These are phyloP conservation scores for Hypoxylon sp. DNA, from an alignment of 2,329 filamentous ascomycete genomes.

Conservation along the genomic window DNA sequence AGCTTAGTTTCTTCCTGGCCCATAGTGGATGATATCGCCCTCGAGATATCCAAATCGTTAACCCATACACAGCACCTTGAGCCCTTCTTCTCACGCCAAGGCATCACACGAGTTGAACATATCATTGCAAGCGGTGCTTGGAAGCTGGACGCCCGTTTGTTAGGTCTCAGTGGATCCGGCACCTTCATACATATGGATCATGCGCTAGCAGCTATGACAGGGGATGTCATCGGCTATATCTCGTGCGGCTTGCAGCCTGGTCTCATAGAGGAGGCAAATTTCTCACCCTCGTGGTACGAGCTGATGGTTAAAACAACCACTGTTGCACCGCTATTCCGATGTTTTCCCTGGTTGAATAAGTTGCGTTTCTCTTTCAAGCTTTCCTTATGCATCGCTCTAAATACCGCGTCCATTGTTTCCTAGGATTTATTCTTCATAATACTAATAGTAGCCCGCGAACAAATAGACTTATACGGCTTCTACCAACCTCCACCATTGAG, in stretches of 20 bases:
- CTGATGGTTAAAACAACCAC: background rate
- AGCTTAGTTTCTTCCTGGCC: too few species aligned
- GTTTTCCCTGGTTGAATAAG: conserved; percentile 1
- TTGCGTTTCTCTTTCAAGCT: background rate
- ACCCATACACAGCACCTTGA: too few species aligned
- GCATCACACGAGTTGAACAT: conserved; percentile 3
- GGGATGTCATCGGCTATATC: conserved; percentile 12
- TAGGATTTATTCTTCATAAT: too few species aligned
- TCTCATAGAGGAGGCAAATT: conserved; percentile 6
- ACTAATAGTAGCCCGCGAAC: too few species aligned
- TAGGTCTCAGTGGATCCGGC: background rate
- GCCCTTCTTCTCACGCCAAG: conserved; percentile 19
- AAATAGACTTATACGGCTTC: too few species aligned
- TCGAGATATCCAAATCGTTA: too few species aligned
- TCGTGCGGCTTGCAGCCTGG: conserved; percentile 8
- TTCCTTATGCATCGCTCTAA: background rate
- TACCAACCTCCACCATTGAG: too few species aligned
- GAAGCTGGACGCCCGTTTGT: conserved; percentile 4
- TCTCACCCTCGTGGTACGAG: conserved; percentile 21
- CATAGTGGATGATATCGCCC: too few species aligned
- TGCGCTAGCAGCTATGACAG: conserved; percentile 9
- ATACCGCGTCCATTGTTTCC: background rate
- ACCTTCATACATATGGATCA: conserved; percentile 5
- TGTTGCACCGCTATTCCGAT: background rate
- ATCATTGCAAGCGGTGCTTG: conserved; percentile 5